Evolutionary conservation across 805 yeast genomes (phyloP), one percentile per base, ranked within the genome.

Genomic region (Yamadazyma laniorum): DNA sequence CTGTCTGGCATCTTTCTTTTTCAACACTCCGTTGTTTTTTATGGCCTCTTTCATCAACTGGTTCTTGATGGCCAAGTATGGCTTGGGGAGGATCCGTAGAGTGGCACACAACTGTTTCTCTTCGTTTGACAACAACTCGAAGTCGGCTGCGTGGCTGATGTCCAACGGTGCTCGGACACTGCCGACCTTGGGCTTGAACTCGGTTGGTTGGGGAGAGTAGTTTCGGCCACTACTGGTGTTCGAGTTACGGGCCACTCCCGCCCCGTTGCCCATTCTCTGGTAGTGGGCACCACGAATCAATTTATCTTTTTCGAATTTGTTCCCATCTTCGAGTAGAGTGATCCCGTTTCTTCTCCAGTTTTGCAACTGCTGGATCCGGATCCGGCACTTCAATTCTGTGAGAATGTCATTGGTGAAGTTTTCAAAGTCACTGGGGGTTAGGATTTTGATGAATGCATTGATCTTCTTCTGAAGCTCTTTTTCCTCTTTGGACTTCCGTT

Each of bases 281-380:
- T 79, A 59, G 34, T 81, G 80, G 8, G 79, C 77, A 25, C 76
- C 65, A 38, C 95, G 73, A 25, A 77, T 74, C 29, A 80, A 70
- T 58, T 87, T 87, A 58, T 95, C 99, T 57, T 87, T 85, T 56
- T 93, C 99, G 58, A 79, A 93, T 58, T 81, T 85, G 23, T 70
- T 62, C 4, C 98, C 99, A 34, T 77, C 83, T 44, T 90, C 96
- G 29, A 87, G 50, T 0, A 87, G 79, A 3, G 89, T 84, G 34
- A 93, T 76, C 4, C 99, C 99, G 58, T 87, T 83, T 34, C 81
- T 75, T 46, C 99, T 76, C 88, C 96, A 95, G 55, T 84, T 91
- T 61, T 93, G 99, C 21, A 95, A 66, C 61, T 89, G 96, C 36
- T 83, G 85, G 34, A 93, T 89, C 45, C 95, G 76, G 25, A 81